Evolutionary conservation across 441 rosid species (phyloP), one percentile per base, ranked within the genome.

Genomic region (Syzygium malaccense): DNA sequence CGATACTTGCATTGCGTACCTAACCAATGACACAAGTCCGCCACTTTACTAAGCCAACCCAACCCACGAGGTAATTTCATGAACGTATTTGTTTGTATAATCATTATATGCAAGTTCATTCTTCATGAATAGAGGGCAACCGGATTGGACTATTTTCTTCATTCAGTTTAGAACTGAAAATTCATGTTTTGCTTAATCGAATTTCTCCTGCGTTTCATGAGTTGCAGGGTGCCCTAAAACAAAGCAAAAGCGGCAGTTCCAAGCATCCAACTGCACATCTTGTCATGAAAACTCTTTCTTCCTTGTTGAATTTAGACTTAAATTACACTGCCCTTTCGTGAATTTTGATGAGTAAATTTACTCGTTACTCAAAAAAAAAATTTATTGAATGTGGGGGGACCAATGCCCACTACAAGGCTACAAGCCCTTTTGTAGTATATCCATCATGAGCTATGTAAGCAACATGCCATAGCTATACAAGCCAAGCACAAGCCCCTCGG

Each of bases 1-100:
- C 28, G 0, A 62, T 28, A n/a, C 33, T 60, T 60, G 9, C 2
- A 4, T 0, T 28, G 66, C 0, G 0, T 0, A 0, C 28, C 15
- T 3, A 14, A 28, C 17, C 32, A 28, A 17, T 1, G 13, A 60
- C 32, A 60, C 7, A 2, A 14, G 33, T 30, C 33, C 1, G 0
- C 8, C 0, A 0, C 33, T 4, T 62, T 62, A 28, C 32, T 58
- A 49, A 49, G 51, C 51, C 13, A 49, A 49, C 51, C 51, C 13
- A 49, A 49, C 51, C 51, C 51, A 49, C 13, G 7, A 14, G 17
- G 19, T 14, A 15, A 53, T 14, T 53, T 53, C 55, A 3, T 14
- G 68, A n/a, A 33, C 68, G 7, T 62, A 14, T 14, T n/a, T 62
- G 14, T 62, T 62, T 10, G 2, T 62, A 62, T 6, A n/a, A n/a